Conservation (phyloP, 164 flowering plant genomes). For the Tinospora cordifolia region DNA sequence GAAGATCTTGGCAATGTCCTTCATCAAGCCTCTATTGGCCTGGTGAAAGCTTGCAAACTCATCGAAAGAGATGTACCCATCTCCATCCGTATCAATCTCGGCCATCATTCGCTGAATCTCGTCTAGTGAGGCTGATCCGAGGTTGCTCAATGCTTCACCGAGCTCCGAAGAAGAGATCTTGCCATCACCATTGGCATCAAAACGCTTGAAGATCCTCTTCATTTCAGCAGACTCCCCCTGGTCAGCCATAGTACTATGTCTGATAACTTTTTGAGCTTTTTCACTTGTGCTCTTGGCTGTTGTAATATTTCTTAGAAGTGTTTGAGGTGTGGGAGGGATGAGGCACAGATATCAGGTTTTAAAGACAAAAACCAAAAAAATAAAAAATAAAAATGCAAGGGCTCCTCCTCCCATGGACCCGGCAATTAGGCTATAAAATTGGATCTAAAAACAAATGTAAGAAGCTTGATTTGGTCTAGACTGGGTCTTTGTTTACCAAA, state of each 20-base stretch:
- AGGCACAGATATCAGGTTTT: not conserved
- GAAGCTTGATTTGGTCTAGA: not conserved
- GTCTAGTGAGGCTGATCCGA: slow-evolving; percentile 35
- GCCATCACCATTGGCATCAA: slow-evolving; percentile 32
- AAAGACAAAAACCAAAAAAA: too few relatives aligned
- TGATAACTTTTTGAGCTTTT: not conserved
- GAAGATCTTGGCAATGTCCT: slow-evolving; percentile 54
- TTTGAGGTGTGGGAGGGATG: not conserved
- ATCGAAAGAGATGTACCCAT: slow-evolving; percentile 48
- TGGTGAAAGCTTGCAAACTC: slow-evolving; percentile 40
- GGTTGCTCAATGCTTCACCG: slow-evolving; percentile 40
- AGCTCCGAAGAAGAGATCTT: slow-evolving; percentile 43
- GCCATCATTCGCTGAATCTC: slow-evolving; percentile 50
- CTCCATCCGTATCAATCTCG: slow-evolving; percentile 59
- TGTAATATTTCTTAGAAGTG: not conserved
- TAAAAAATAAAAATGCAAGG: not conserved
- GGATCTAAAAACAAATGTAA: not conserved
- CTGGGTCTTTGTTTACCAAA: not conserved
- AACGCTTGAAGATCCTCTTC: slow-evolving; percentile 12
- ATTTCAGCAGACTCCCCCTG: not conserved
- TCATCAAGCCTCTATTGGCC: slow-evolving; percentile 49
- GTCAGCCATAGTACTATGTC: not conserved
- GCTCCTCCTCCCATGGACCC: not conserved
- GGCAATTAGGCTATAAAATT: slow-evolving; percentile 1
- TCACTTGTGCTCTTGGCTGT: not conserved